Evolutionary conservation across 257 asterid species (phyloP).

Genomic region (Datura wrightii): DNA sequence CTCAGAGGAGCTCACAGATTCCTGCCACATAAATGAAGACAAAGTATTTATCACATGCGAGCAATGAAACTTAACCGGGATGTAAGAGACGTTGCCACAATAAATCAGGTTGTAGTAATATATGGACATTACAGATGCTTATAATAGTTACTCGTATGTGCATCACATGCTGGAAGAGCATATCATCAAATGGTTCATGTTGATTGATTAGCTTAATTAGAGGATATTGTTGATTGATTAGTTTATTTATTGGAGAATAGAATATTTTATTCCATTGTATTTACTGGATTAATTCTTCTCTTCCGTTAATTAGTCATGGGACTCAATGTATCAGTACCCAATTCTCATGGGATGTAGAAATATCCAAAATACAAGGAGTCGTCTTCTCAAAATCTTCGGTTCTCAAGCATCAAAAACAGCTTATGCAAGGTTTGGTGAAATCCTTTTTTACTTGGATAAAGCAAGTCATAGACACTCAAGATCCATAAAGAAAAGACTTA

Average conservation of each 20-base stretch:
- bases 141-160: conserved; percentile 9
- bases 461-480: background rate
- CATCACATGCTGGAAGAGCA: conserved; percentile 10
- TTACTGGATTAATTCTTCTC: conserved; percentile 6
- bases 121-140: conserved; percentile 21
- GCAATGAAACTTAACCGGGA: background rate
- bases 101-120: conserved; percentile 6
- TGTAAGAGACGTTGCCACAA: background rate
- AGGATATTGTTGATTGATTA: background rate
- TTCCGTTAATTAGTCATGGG: background rate
- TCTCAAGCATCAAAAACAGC: conserved; percentile 15
- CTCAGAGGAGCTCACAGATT: conserved; percentile 86
- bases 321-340: background rate
- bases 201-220: background rate
- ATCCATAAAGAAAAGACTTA: background rate
- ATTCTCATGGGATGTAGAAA: conserved; percentile 22
- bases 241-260: background rate
- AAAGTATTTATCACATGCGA: conserved; percentile 1
- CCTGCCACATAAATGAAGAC: conserved; percentile 53
- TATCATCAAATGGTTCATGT: conserved; percentile 2
- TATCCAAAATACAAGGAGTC: conserved; percentile 17
- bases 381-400: background rate
- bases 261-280: background rate
- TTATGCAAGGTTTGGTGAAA: background rate
- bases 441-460: background rate